Conservation (phyloP, 257 asterid species). For the Handroanthus guayacan region DNA sequence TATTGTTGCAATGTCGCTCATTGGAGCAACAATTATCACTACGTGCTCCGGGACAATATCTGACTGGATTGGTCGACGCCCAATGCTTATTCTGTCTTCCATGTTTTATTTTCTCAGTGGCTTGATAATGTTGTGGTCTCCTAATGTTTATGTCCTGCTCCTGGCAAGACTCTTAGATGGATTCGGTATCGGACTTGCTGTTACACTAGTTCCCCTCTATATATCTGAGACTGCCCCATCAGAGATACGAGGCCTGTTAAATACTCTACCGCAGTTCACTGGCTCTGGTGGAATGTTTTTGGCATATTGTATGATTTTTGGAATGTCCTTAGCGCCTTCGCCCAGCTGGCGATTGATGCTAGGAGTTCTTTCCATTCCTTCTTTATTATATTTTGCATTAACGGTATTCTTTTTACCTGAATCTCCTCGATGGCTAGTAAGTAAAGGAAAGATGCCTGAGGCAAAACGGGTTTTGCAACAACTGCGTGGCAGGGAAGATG, state of each 20-base stretch:
- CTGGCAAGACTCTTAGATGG: conserved; percentile 83
- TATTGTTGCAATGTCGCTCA: conserved; percentile 81
- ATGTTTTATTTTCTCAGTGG: conserved; percentile 76
- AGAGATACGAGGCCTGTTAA: conserved; percentile 73
- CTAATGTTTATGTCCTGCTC: conserved; percentile 74
- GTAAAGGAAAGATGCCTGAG: conserved; percentile 82
- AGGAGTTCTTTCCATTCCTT: conserved; percentile 80
- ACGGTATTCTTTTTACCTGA: conserved; percentile 74
- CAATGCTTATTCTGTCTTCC: conserved; percentile 78
- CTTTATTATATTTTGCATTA: conserved; percentile 62
- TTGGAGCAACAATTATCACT: conserved; percentile 79
- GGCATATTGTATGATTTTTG: conserved; percentile 80
- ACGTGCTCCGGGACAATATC: conserved; percentile 84
- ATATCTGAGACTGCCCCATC: conserved; percentile 93
- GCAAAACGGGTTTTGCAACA: conserved; percentile 73
- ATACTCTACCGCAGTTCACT: conserved; percentile 83
- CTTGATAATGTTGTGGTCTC: conserved; percentile 84
- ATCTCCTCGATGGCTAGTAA: conserved; percentile 90
- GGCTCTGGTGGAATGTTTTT: conserved; percentile 84
- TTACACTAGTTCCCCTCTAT: conserved; percentile 77
- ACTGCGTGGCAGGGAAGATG: conserved; percentile 83
- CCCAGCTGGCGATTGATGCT: conserved; percentile 91
- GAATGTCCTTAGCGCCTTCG: conserved; percentile 61
- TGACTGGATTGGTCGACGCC: conserved; percentile 73
- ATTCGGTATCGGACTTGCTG: conserved; percentile 81